A percentile compares a stretch with the other conserved stretches of the same genome.
Conservation (phyloP, 768 basidiomycete species). For the Hygrocybe punicea region DNA sequence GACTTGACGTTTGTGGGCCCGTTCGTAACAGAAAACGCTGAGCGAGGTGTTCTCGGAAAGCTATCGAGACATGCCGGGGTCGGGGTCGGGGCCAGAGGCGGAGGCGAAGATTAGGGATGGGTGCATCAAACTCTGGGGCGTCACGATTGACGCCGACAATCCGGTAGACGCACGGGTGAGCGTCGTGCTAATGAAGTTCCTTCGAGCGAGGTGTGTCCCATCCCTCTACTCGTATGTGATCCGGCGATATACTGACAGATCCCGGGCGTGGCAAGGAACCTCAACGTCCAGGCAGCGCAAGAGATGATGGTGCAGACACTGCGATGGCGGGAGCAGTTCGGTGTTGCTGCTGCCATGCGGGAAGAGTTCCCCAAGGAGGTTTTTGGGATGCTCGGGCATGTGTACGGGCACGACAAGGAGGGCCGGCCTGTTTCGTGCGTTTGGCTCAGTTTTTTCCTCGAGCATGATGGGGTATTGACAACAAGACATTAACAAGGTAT, state of each 20-base stretch:
- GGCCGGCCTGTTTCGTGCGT: conserved; percentile 67
- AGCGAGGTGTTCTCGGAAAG: conserved; percentile 56
- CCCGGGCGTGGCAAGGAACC: conserved; percentile 37
- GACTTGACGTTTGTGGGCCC: background rate
- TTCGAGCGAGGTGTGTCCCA: conserved; percentile 58
- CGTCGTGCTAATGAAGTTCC: conserved; percentile 78
- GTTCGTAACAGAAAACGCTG: conserved; percentile 37
- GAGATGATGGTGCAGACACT: conserved; percentile 69
- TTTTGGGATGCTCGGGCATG: conserved; percentile 60
- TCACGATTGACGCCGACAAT: conserved; percentile 56
- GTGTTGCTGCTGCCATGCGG: conserved; percentile 54
- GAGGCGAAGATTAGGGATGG: conserved; percentile 42
- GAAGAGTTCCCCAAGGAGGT: conserved; percentile 62
- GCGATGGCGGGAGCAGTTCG: conserved; percentile 66
- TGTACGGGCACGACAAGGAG: conserved; percentile 68
- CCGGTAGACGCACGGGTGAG: conserved; percentile 62
- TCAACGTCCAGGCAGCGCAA: conserved; percentile 51
- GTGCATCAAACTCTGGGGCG: conserved; percentile 67
- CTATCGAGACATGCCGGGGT: conserved; percentile 50
- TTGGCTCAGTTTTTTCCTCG: background rate
- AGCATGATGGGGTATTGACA: background rate
- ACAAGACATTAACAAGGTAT: conserved; percentile 44
- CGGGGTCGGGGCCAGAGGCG: too few relatives aligned
- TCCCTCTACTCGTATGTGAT: conserved; percentile 1
- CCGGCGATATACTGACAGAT: background rate